Conservation (phyloP, 768 basidiomycete species). For the Mycena rebaudengoi region DNA sequence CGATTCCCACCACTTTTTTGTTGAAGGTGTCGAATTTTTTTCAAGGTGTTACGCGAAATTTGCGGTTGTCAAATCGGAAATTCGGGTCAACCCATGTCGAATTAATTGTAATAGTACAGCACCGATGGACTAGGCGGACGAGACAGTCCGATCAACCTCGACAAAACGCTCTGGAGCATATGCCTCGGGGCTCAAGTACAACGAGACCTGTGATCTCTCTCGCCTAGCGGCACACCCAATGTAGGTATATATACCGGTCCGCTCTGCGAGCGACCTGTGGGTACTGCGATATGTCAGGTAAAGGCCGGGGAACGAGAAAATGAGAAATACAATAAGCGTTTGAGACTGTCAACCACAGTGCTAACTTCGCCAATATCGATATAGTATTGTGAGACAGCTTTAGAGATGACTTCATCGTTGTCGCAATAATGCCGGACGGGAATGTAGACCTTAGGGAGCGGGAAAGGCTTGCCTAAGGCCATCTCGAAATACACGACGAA, state of each 20-base stretch:
- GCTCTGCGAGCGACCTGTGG: background rate
- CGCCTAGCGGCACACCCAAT: background rate
- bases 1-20: too few species aligned
- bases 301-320: background rate
- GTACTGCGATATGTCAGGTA: background rate
- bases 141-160: too few species aligned
- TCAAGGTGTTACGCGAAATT: too few species aligned
- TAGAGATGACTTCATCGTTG: background rate
- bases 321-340: background rate
- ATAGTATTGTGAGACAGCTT: background rate
- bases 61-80: too few species aligned
- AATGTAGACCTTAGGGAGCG: background rate
- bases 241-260: background rate
- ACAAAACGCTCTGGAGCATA: slow-evolving; percentile 1
- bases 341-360: background rate
- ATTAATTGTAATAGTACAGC: too few species aligned
- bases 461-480: background rate
- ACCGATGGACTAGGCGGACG: too few species aligned
- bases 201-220: background rate
- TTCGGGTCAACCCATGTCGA: too few species aligned
- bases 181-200: background rate
- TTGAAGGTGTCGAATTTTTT: too few species aligned
- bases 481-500: slow-evolving; percentile 1
- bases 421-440: slow-evolving; percentile 6
- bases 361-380: background rate